Evolutionary conservation across 306 rosid species (phyloP).

Genomic region (Ceratonia siliqua): DNA sequence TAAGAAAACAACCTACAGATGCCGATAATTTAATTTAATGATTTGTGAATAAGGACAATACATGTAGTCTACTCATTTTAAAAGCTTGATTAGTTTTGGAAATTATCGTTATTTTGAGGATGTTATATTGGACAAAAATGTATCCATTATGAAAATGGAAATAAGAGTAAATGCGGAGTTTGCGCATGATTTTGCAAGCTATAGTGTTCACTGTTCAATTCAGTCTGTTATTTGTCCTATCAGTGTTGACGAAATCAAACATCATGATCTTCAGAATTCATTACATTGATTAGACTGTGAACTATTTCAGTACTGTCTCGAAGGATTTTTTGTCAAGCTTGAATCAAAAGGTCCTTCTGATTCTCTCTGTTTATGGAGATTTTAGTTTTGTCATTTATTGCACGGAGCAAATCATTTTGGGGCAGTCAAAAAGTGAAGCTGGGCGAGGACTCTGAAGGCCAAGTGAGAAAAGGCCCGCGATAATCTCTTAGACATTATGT

Average conservation of each 20-base stretch:
- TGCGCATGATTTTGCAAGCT: conserved; percentile 30
- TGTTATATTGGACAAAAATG: neutral
- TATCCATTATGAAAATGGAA: conserved; percentile 2
- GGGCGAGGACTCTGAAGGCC: too few relatives aligned
- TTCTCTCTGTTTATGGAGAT: neutral
- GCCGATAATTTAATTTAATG: neutral
- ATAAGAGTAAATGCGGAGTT: conserved; percentile 2
- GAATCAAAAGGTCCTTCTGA: neutral
- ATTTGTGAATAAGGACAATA: neutral
- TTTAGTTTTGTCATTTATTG: neutral
- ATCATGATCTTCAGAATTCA: neutral
- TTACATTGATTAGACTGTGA: neutral
- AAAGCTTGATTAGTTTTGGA: neutral
- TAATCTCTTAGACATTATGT: too few relatives aligned
- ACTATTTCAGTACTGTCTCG: neutral
- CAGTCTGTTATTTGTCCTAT: conserved; percentile 26
- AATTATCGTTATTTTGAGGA: neutral
- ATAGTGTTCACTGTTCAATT: conserved; percentile 1
- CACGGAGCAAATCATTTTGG: neutral
- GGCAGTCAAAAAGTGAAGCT: too few relatives aligned
- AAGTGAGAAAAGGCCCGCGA: too few relatives aligned
- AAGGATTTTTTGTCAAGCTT: neutral
- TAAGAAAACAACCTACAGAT: neutral
- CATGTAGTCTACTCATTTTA: neutral
- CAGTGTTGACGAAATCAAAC: conserved; percentile 20